A percentile compares a stretch with the other conserved stretches of the same genome.
These are phyloP conservation scores for Boletus tylopilopsis DNA, from an alignment of 768 basidiomycete species.

Conservation along the genomic window DNA sequence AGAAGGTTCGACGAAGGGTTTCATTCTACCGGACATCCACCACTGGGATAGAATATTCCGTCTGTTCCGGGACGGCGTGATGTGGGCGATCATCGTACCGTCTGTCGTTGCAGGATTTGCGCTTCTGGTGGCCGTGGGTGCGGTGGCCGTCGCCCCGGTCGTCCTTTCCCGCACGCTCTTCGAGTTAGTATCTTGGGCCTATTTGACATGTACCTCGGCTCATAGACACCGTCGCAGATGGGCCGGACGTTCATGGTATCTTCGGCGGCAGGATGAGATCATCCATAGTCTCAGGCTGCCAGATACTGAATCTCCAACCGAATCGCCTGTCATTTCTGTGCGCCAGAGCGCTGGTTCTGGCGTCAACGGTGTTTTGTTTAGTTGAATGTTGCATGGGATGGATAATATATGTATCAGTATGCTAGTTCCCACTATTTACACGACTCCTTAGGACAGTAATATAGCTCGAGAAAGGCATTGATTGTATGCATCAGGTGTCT, in stretches of 20 bases:
- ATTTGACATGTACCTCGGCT: not conserved
- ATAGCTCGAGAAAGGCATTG: too few relatives aligned
- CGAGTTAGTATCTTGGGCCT: not conserved
- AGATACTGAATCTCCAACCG: not conserved
- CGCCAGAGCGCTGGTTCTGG: not conserved
- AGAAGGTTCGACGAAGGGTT: slow-evolving; percentile 2
- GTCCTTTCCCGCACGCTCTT: not conserved
- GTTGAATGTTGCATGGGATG: too few relatives aligned
- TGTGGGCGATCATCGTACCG: slow-evolving; percentile 2
- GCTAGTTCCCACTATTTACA: too few relatives aligned
- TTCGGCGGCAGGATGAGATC: not conserved
- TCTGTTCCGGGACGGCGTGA: not conserved
- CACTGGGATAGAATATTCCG: slow-evolving; percentile 4
- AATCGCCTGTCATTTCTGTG: not conserved
- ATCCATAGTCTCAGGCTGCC: not conserved
- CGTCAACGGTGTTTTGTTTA: not conserved
- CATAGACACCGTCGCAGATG: not conserved
- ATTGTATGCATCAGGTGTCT: too few relatives aligned
- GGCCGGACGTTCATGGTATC: not conserved
- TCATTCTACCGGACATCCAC: slow-evolving; percentile 1
- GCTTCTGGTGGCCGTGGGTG: not conserved
- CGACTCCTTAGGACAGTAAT: too few relatives aligned
- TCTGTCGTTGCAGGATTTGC: not conserved
- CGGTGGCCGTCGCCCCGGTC: not conserved
- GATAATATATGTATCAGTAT: too few relatives aligned